A percentile compares a stretch with the other conserved stretches of the same genome.
These are phyloP conservation scores for Quercus aquifolioides DNA, from an alignment of 306 rosid genomes.

Conservation along the genomic window DNA sequence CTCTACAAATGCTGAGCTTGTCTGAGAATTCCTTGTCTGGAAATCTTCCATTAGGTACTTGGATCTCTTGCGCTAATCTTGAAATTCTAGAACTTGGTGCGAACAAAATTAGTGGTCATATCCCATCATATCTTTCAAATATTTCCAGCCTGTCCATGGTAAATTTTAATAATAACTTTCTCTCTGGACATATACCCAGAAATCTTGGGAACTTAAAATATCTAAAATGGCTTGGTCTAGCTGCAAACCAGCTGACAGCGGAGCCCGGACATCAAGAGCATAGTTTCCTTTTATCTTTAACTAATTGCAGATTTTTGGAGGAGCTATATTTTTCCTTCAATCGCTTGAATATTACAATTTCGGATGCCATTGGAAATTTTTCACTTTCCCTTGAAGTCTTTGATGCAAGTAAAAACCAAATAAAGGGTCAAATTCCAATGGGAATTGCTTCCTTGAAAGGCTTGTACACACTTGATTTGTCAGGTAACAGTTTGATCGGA, in stretches of 20 bases:
- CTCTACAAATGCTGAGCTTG: fast-evolving
- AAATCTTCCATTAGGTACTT: neutral
- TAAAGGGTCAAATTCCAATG: too few species aligned
- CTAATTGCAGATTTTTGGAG: neutral
- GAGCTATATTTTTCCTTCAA: fast-evolving
- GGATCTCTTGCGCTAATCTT: neutral
- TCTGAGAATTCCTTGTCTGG: neutral
- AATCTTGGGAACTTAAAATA: neutral
- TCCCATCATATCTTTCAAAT: neutral
- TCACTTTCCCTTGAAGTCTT: neutral
- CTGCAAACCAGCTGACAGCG: fast-evolving
- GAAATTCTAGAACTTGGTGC: fast-evolving
- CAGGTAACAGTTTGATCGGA: fast-evolving
- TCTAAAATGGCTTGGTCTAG: fast-evolving
- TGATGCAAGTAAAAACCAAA: fast-evolving
- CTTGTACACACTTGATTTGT: too few species aligned
- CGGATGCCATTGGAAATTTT: neutral
- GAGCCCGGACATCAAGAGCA: neutral
- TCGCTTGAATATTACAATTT: neutral
- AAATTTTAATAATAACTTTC: fast-evolving
- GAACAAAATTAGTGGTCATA: neutral
- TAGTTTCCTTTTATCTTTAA: neutral
- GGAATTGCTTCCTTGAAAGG: too few species aligned
- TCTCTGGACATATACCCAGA: neutral
- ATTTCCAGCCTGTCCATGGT: fast-evolving